A percentile compares a stretch with the other conserved stretches of the same genome.
phyloP scores from a whole-genome alignment of 768 basidiomycete species.

The Panus rudis region DNA sequence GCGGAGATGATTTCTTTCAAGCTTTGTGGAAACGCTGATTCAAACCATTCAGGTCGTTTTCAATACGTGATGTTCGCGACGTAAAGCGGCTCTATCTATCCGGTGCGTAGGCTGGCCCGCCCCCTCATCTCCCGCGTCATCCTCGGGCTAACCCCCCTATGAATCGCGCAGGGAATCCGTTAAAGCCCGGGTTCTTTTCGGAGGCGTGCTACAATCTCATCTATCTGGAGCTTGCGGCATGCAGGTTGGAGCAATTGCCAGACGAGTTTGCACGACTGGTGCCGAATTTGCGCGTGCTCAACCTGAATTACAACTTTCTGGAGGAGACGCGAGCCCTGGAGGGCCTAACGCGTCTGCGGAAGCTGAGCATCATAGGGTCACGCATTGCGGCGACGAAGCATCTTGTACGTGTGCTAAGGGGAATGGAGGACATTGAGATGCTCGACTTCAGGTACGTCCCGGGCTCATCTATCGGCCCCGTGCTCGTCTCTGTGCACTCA shows the following conservation, averaged over 20 bases:
- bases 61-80: constrained; percentile 72
- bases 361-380: constrained; percentile 80
- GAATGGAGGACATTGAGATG: constrained; percentile 79
- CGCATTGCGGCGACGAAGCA: constrained; percentile 69
- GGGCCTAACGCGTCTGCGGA: constrained; percentile 69
- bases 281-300: constrained; percentile 86
- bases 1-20: background rate
- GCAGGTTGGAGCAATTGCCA: constrained; percentile 75
- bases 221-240: constrained; percentile 89
- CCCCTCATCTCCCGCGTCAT: constrained; percentile 2
- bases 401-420: constrained; percentile 62
- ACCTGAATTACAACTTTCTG: constrained; percentile 96
- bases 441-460: constrained; percentile 77
- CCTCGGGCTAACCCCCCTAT: constrained; percentile 6
- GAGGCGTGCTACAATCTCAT: constrained; percentile 83
- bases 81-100: constrained; percentile 93
- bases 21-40: background rate
- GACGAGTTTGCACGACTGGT: constrained; percentile 50
- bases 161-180: constrained; percentile 55
- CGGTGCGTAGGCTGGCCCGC: constrained; percentile 44
- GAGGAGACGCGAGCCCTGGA: constrained; percentile 61
- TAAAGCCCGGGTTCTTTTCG: constrained; percentile 50
- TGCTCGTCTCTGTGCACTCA: background rate
- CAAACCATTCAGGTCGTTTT: constrained; percentile 32
- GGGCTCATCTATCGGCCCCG: background rate